Percentiles rank a stretch among this genome's conserved stretches.
Conservation (phyloP, 169 alveolate species). For the Plasmodium ovale region DNA sequence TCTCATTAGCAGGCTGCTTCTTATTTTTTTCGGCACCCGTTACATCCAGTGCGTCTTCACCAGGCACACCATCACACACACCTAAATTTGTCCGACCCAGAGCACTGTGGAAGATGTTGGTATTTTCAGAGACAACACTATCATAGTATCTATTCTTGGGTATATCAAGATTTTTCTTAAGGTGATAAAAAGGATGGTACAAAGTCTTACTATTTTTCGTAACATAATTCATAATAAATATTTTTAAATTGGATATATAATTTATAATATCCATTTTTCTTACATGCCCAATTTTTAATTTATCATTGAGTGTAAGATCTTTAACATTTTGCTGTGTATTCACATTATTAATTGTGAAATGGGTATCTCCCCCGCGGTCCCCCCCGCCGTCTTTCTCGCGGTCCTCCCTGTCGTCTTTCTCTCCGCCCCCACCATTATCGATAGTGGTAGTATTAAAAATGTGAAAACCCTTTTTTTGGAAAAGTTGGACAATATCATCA, state of each 20-base stretch:
- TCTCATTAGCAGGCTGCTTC: not conserved
- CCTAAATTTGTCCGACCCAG: not conserved
- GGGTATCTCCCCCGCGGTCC: not conserved
- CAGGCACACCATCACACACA: not conserved
- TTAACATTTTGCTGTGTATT: not conserved
- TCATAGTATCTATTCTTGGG: conserved; percentile 33
- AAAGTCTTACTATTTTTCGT: conserved; percentile 17
- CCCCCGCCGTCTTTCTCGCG: not conserved
- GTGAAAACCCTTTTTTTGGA: conserved; percentile 24
- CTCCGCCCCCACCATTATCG: not conserved
- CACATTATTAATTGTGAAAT: not conserved
- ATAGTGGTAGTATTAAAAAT: not conserved
- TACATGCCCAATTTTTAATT: conserved; percentile 23
- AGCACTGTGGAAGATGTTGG: conserved; percentile 30
- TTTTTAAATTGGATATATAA: conserved; percentile 30
- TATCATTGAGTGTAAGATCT: not conserved
- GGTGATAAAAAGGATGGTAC: conserved; percentile 35
- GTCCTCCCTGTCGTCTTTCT: not conserved
- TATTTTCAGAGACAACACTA: conserved; percentile 15
- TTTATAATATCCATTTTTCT: conserved; percentile 17
- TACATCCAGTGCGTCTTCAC: not conserved
- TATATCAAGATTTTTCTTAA: conserved; percentile 33
- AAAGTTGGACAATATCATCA: conserved; percentile 6
- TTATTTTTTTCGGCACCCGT: no score
- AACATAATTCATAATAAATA: conserved; percentile 30